Evolutionary conservation across 2,329 filamentous ascomycete genomes (phyloP), one percentile per base, ranked within the genome.

Genomic region (Aspergillus arachidicola): DNA sequence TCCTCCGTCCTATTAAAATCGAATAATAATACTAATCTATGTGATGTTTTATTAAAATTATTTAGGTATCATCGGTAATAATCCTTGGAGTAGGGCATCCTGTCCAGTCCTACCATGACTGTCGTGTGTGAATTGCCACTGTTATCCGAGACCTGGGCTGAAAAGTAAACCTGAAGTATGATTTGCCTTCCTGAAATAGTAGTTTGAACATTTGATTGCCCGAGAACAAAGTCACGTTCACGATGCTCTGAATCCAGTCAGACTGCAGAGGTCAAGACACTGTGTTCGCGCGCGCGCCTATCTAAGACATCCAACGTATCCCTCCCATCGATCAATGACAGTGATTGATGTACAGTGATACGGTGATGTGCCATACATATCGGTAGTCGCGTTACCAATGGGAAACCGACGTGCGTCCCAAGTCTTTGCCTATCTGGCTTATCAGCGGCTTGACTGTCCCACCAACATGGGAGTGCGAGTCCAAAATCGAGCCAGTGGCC

Each of bases 381-480:
- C 54, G 60, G 61, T 57, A 62, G 59, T 57, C 55, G 58, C 58
- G 58, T 62, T 60, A 62, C 59, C 60, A 64, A 66, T 61, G 60
- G 51, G 26, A 62, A 54, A 30, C 30, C 43, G 54, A 55, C 46
- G 46, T 59, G 51, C 55, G 32, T 62, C 41, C 23, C 34, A 36
- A 45, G 58, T 65, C 56, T 54, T 45, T 57, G 62, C 62, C 60
- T 61, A 57, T 62, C 58, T 60, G 58, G 67, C 64, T 68, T 68
- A 67, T 69, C 67, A 66, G 65, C 65, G 65, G 54, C 55, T 53
- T 36, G 61, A 41, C 53, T 62, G 62, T 66, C 64, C 64, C 64
- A 66, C 64, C 32, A 56, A 62, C 58, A 58, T 66, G 64, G 61
- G 51, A 55, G 57, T 51, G 53, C 38, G 62, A 58, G 54, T 46